Base-by-base conservation (phyloP, 352 stramenopile species). In the Phytophthora fragariae region DNA sequence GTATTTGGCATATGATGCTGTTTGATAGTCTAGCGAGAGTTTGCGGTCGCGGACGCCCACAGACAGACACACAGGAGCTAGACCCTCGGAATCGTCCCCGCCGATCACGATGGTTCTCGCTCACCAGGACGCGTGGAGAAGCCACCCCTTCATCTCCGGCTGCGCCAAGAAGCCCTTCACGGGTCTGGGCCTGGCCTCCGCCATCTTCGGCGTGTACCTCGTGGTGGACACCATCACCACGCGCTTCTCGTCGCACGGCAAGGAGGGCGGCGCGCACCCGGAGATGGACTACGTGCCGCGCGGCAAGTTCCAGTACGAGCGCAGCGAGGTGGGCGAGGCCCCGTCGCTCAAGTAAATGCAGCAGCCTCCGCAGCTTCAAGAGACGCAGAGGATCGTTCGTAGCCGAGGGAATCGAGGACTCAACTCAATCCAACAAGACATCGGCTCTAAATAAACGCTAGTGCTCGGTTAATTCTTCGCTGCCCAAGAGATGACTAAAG, bases 101-200 rank as follows among this genome's bases (percentile, higher is more conserved):
- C 14, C 53, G 37, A 24, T 72, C 49, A 46, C 31, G 11, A 96
- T 96, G 89, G 89, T 96, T 83, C 84, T 96, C 77, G 82, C 86
- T 24, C 83, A 92, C 64, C 89, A 96, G 80, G 89, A 96, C 86
- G 89, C 89, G 61, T 96, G 89, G 89, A 79, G 89, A 68, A 95
- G 91, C 86, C 89, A 96, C 78, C 89, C 89, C 31, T 96, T 96
- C 84, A 90, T 96, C 76, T 62, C 72, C 47, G 81, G 82, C 68
- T 95, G 88, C 78, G 83, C 72, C 70, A 96, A 94, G 86, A 96
- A 96, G 82, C 89, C 89, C 19, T 90, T 96, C 69, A 90, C 89
- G 27, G 89, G 89, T 14, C 68, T 96, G 41, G 89, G 88, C 50
- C 83, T 88, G 62, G 89, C 88, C 31, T 85, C 88, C 39, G 85